Conservation (phyloP, 768 basidiomycete species). For the Coprinopsis strossmayeri region DNA sequence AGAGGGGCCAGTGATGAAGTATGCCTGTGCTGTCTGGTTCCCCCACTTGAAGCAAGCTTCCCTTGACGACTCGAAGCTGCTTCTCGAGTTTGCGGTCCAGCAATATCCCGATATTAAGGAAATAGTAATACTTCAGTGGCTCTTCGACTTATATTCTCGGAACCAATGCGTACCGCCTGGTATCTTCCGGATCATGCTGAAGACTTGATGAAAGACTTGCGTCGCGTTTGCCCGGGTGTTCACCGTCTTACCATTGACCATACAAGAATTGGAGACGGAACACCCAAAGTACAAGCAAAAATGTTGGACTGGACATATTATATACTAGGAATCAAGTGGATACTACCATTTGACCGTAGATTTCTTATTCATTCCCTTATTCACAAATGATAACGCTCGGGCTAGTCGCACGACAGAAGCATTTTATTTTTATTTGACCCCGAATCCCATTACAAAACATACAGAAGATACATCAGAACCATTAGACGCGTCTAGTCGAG, state of each 20-base stretch:
- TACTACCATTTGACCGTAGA: too few species aligned
- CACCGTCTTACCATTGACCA: background rate
- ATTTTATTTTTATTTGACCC: too few species aligned
- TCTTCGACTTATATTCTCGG: background rate
- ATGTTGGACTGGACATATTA: too few species aligned
- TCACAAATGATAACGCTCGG: too few species aligned
- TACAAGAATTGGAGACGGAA: background rate
- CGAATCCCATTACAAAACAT: background rate
- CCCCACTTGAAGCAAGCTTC: background rate
- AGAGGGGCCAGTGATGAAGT: background rate
- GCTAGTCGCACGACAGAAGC: too few species aligned
- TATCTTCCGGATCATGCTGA: background rate
- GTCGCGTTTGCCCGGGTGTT: background rate
- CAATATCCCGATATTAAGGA: background rate
- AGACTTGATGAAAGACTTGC: background rate
- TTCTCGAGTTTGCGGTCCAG: background rate
- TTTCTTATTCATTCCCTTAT: too few species aligned
- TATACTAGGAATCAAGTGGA: too few species aligned
- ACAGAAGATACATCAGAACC: background rate
- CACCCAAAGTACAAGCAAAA: too few species aligned
- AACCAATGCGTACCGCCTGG: too few species aligned
- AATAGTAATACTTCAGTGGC: background rate
- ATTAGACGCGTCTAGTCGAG: conserved; percentile 4
- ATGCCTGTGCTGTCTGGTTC: background rate
- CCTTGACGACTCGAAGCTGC: background rate